These are phyloP conservation scores for Talaromyces trachyspermus DNA, from an alignment of 495 filamentous ascomycete genomes.

Conservation along the genomic window DNA sequence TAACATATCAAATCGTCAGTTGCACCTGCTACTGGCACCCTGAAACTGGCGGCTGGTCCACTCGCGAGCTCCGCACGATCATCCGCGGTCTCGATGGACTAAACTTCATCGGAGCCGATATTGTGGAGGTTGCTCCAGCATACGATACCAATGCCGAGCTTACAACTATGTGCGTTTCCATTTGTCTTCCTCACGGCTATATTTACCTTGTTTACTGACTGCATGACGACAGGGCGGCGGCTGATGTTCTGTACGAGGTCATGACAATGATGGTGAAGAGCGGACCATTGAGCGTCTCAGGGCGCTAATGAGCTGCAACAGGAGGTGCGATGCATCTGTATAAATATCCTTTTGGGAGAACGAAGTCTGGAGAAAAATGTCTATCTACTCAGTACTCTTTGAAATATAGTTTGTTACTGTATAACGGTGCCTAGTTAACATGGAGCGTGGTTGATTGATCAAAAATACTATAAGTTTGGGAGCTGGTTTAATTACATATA, in stretches of 20 bases:
- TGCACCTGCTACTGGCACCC: conserved; percentile 78
- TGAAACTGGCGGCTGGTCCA: conserved; percentile 83
- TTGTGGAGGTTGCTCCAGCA: conserved; percentile 66
- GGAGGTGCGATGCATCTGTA: no score
- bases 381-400: no score
- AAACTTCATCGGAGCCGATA: conserved; percentile 71
- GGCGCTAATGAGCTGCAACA: neutral
- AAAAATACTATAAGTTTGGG: no score
- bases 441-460: no score
- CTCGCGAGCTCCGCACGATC: conserved; percentile 68
- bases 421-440: no score
- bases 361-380: no score
- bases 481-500: no score
- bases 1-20: conserved; percentile 27
- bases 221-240: conserved; percentile 43
- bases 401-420: no score
- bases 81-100: conserved; percentile 67
- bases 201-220: neutral
- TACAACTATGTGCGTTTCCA: conserved; percentile 45
- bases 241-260: conserved; percentile 59
- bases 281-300: conserved; percentile 32
- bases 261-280: conserved; percentile 61
- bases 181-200: neutral
- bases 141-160: conserved; percentile 65
- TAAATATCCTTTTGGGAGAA: no score